Base-by-base conservation (phyloP, 441 rosid species). In the Aquilaria agallochum region DNA sequence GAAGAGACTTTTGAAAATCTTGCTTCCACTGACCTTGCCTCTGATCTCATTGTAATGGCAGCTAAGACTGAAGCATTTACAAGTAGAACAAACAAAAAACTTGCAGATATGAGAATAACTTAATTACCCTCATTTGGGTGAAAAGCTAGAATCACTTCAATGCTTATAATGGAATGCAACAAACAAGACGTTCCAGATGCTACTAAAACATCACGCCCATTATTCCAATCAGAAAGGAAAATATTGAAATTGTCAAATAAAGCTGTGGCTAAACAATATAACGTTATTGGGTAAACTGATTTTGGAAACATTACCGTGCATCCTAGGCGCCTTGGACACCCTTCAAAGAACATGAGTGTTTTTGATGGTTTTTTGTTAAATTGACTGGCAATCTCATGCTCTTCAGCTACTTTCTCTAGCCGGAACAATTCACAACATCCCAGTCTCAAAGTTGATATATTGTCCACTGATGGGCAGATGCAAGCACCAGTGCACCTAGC, bases 341-440 rank as follows among this genome's bases (percentile, higher is more conserved):
- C 97, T 80, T 95, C 99, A 79, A 95, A 95, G 68, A 72, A 95
- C 99, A 95, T 95, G 69, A 95, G 78, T 14, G 98, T 92, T 79
- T 86, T 92, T 12, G 89, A 80, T 31, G 84, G 83, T 67, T 83
- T 95, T 78, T 76, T 85, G 86, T 73, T 84, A 12, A 77, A 72
- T 68, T 80, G 94, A 76, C 67, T 80, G 60, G 76, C 63, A 48
- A 65, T 65, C 82, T 86, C 95, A 7, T 84, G 95, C 65, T 86
- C 91, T 74, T 95, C 98, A 50, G 77, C 45, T 64, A 89, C 83
- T 74, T 65, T 86, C 78, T 85, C 91, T 44, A 91, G 64, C 50
- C 80, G 78, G 64, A 95, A 95, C 40, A 88, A 71, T 78, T 95
- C 98, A 65, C 97, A 95, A 58, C 80, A 85, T 15, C 99, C 99